phyloP scores from a whole-genome alignment of 2,329 filamentous ascomycete species.

The Colletotrichum sp. region DNA sequence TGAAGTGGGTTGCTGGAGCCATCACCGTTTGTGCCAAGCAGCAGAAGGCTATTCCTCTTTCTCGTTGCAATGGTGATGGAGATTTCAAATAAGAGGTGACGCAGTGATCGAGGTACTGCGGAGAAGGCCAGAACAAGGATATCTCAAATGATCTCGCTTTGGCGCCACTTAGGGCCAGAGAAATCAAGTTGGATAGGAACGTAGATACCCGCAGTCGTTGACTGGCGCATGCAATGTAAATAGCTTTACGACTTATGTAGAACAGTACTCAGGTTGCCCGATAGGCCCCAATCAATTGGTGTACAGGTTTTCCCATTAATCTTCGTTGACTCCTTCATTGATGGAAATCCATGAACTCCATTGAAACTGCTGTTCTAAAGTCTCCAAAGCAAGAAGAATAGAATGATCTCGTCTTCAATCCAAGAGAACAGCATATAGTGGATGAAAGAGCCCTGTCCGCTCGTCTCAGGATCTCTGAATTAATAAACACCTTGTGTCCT shows the following conservation, averaged over 20 bases:
- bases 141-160: too few species aligned
- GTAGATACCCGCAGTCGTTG: accelerated
- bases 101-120: accelerated
- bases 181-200: accelerated
- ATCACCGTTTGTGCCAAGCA: slow-evolving; percentile 2
- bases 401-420: accelerated
- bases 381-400: accelerated
- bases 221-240: accelerated
- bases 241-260: not conserved
- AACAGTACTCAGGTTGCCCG: not conserved
- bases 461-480: not conserved
- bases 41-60: not conserved
- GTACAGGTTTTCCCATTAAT: too few species aligned
- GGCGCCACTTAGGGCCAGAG: too few species aligned
- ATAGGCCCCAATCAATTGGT: accelerated
- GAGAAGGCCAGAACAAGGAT: not conserved
- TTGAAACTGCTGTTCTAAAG: too few species aligned
- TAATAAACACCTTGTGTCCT: not conserved
- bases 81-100: not conserved
- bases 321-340: too few species aligned
- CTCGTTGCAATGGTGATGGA: not conserved
- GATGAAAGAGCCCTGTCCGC: too few species aligned
- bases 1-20: slow-evolving; percentile 3
- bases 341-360: too few species aligned
- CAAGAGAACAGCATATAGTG: too few species aligned